A percentile compares a stretch with the other conserved stretches of the same genome.
These are phyloP conservation scores for Komagataella pastoris DNA, from an alignment of 805 yeast species.

Conservation along the genomic window DNA sequence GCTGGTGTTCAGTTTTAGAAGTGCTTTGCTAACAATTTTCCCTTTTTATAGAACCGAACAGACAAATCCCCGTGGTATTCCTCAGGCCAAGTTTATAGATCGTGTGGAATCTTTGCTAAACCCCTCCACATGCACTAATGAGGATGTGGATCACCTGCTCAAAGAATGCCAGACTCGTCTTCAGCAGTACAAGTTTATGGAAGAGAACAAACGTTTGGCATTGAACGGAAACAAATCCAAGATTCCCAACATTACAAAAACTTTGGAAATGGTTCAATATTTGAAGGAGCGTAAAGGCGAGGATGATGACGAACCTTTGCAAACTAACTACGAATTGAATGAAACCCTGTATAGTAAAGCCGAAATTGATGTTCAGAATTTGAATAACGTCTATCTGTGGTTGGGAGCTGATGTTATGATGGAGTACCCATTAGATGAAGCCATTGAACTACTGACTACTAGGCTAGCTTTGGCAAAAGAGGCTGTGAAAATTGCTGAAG, in stretches of 20 bases:
- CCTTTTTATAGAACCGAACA: conserved; percentile 29
- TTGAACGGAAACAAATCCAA: conserved; percentile 43
- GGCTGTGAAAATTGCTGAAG: conserved; percentile 51
- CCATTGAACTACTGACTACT: conserved; percentile 49
- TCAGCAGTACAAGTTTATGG: conserved; percentile 88
- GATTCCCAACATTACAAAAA: conserved; percentile 86
- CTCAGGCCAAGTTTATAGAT: conserved; percentile 89
- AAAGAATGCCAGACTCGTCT: conserved; percentile 73
- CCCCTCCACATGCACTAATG: conserved; percentile 16
- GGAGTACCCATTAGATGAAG: conserved; percentile 86
- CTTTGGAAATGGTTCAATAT: conserved; percentile 59
- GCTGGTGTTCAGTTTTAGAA: neutral
- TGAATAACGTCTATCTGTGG: conserved; percentile 69
- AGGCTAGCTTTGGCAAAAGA: conserved; percentile 52
- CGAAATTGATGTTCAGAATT: conserved; percentile 41
- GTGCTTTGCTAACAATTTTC: conserved; percentile 3
- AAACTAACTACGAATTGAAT: conserved; percentile 69
- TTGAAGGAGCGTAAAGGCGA: conserved; percentile 34
- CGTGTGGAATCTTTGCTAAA: conserved; percentile 66
- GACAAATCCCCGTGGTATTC: conserved; percentile 88
- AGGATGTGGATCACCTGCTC: conserved; percentile 32
- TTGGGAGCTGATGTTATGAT: conserved; percentile 98
- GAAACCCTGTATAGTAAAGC: conserved; percentile 89
- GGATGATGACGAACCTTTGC: conserved; percentile 15
- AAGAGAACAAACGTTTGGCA: conserved; percentile 35